Evolutionary conservation across 495 filamentous ascomycete genomes (phyloP), one percentile per base, ranked within the genome.

Genomic region (Penicillium lividum): DNA sequence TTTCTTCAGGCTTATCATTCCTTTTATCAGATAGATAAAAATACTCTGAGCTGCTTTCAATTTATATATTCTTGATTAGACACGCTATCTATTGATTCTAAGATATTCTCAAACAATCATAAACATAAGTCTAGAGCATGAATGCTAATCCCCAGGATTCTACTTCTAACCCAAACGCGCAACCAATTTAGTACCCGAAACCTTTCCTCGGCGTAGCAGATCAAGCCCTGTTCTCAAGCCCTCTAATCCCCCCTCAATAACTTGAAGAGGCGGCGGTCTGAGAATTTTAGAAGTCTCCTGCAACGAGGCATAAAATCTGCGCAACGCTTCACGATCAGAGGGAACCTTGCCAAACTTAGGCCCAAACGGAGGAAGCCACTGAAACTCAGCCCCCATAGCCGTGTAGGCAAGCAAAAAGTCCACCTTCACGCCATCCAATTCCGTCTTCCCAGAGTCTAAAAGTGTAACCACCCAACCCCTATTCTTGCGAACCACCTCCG

Each of bases 331-430:
- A 10, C 33, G 47, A 45, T 68, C 66, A 2, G 51, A 25, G 0
- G 58, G 60, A 16, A 46, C 27, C 18, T 49, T 60, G 27, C 28
- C 36, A 33, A 66, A 68, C 11, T 53, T 53, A n/a, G 66, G 66
- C 1, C 66, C 66, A 27, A 66, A 22, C 1, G 66, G 66, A 1
- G 54, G n/a, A 38, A 66, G 30, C 60, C 53, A 63, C 30, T 61
- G 57, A 36, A 66, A 68, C 31, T 53, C 47, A 0, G 43, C 27
- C 29, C 61, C 61, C 22, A 66, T 62, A 29, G 58, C 60, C 3
- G 63, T 60, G 43, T 59, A 68, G 1, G 22, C 63, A 46, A 66
- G 46, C 49, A 68, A n/a, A 16, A 61, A 57, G 7, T 59, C 54
- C 33, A 61, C 45, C 22, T 51, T 54, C 13, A 64, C 60, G 5